These are phyloP conservation scores for Cytidiella melzeri DNA, from an alignment of 768 basidiomycete species.

Conservation along the genomic window DNA sequence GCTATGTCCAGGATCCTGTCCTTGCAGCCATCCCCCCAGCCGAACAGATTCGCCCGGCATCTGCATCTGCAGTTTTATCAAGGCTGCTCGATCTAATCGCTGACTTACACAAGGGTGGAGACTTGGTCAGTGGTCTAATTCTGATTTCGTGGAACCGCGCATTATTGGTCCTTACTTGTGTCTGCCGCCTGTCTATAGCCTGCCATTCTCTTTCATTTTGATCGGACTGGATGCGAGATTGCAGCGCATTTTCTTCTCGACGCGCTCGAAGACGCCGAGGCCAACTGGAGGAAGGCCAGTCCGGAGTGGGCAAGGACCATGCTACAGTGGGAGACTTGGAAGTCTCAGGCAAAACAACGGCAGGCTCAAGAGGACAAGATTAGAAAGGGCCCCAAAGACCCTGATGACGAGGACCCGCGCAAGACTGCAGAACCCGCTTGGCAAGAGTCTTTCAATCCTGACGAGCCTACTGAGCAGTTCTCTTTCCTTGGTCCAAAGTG, in stretches of 20 bases:
- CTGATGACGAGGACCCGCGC: conserved; percentile 22
- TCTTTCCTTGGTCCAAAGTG: conserved; percentile 45
- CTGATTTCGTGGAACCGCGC: no score
- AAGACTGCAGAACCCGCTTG: conserved; percentile 28
- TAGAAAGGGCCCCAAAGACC: conserved; percentile 33
- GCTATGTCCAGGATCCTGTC: conserved; percentile 34
- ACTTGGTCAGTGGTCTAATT: conserved; percentile 40
- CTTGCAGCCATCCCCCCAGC: conserved; percentile 19
- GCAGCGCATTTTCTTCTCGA: conserved; percentile 36
- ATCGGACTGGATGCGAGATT: conserved; percentile 52
- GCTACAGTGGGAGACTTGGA: conserved; percentile 45
- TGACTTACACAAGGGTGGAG: conserved; percentile 47
- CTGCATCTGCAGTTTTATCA: conserved; percentile 24
- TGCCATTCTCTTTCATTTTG: conserved; percentile 64
- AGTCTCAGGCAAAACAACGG: conserved; percentile 39
- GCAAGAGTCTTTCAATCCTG: conserved; percentile 52
- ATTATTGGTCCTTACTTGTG: background rate
- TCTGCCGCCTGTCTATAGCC: conserved; percentile 39
- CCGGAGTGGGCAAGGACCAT: conserved; percentile 47
- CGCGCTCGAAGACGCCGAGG: conserved; percentile 38
- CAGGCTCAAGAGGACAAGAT: conserved; percentile 36
- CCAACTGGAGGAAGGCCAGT: conserved; percentile 40
- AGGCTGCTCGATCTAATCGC: conserved; percentile 49
- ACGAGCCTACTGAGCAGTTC: conserved; percentile 52
- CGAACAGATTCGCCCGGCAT: conserved; percentile 30